Conservation (phyloP, 2,329 filamentous ascomycete species). For the Teratosphaeria pseudoeucalypti region DNA sequence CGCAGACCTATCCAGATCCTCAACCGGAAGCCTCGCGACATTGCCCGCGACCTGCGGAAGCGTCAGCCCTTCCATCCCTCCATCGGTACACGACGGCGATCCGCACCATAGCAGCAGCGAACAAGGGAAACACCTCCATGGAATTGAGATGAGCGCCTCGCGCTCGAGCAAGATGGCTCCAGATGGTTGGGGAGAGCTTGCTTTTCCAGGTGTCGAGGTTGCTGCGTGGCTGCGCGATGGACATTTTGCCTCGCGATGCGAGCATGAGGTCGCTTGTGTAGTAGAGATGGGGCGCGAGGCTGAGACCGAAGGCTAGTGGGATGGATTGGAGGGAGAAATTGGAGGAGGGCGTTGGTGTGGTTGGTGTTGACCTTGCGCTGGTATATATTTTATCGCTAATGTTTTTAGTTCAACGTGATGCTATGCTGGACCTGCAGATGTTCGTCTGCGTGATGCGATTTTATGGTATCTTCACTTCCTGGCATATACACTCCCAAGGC, state of each 20-base stretch:
- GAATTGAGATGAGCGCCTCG: conserved; percentile 36
- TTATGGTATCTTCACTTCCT: neutral
- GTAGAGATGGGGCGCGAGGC: conserved; percentile 15
- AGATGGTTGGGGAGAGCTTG: conserved; percentile 13
- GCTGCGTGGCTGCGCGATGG: conserved; percentile 13
- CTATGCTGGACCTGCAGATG: neutral
- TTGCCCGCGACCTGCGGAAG: conserved; percentile 12
- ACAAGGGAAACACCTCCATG: conserved; percentile 34
- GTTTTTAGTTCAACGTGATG: neutral
- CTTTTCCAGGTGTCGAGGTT: conserved; percentile 18
- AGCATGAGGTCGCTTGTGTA: conserved; percentile 15
- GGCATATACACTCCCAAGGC: too few species aligned
- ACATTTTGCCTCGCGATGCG: conserved; percentile 12
- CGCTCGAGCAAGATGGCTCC: conserved; percentile 14
- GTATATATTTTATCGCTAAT: neutral
- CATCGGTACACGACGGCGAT: neutral
- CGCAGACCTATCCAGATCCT: conserved; percentile 13
- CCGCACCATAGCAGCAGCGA: conserved; percentile 27
- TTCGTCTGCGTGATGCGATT: neutral
- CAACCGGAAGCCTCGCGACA: conserved; percentile 9
- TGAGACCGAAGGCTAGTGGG: conserved; percentile 15
- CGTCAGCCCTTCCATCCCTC: neutral
- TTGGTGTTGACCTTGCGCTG: neutral
- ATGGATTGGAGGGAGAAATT: conserved; percentile 17
- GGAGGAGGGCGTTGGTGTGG: neutral